Base-by-base conservation (phyloP, 441 rosid species). In the Euphorbia corollata region DNA sequence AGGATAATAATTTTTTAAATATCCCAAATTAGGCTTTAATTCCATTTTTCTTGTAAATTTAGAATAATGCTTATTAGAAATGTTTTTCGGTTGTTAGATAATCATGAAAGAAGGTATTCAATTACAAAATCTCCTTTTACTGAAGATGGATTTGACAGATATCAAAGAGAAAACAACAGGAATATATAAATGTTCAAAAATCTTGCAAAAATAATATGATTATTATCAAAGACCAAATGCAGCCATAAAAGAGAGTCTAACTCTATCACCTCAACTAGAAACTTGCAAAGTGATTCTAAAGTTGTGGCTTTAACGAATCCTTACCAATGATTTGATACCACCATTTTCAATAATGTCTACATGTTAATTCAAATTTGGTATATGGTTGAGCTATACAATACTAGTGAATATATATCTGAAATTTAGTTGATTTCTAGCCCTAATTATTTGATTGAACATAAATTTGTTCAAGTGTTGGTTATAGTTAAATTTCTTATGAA, bases 241-340 rank as follows among this genome's bases (percentile, higher is more conserved):
- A 15, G 30, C 60, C 50, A 62, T 18, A 48, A 18, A 39, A 43
- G 18, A 39, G 45, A 36, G 51, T 3, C 59, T 45, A 13, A 45
- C 16, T 45, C 3, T 41, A 57, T 38, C 50, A 64, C 64, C 43
- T 59, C 32, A 61, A 3, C 7, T 67, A 39, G 34, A 27, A 64
- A 61, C 30, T 57, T 34, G 13, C 60, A 34, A 51, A 65, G 39
- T 32, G 64, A 73, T 66, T 72, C 67, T 47, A 56, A 36, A 56
- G 43, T 47, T 58, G 72, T 68, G 69, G 65, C 65, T 5, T 58
- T 58, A 18, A 73, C 4, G 56, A 16, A 63, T 63, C 51, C 61
- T 72, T 58, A 63, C 24, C 65, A 47, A 63, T 56, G 72, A 73
- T 67, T 47, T 63, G 72, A 73, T 72, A 39, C 64, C 75, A 73